phyloP scores from a whole-genome alignment of 2,329 filamentous ascomycete species.

The Bipolaris bicolor region DNA sequence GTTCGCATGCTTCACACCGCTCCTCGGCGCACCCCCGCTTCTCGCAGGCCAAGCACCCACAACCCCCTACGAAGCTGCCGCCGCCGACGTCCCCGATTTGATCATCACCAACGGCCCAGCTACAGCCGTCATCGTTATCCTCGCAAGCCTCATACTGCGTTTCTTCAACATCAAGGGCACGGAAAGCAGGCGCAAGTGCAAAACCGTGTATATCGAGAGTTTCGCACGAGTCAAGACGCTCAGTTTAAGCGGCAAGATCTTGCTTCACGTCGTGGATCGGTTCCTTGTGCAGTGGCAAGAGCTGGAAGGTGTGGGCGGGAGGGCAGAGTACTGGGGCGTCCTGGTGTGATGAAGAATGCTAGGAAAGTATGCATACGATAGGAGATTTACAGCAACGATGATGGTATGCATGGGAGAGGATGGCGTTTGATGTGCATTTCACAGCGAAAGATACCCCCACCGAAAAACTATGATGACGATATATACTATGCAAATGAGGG shows the following conservation, averaged over 20 bases:
- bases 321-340: constrained; percentile 54
- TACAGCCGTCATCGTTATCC: constrained; percentile 77
- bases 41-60: constrained; percentile 11
- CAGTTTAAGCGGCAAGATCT: constrained; percentile 81
- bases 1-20: constrained; percentile 63
- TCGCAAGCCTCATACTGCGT: constrained; percentile 63
- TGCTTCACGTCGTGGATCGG: constrained; percentile 74
- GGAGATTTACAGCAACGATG: neutral
- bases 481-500: neutral
- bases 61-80: constrained; percentile 22
- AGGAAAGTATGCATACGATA: neutral
- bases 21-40: constrained; percentile 51
- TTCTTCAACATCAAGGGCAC: constrained; percentile 54
- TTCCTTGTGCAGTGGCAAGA: constrained; percentile 83
- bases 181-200: constrained; percentile 61
- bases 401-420: neutral
- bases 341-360: constrained; percentile 34
- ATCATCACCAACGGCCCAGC: constrained; percentile 89
- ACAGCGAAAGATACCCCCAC: constrained; percentile 22
- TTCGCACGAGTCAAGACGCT: constrained; percentile 85
- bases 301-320: constrained; percentile 56
- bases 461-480: neutral
- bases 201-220: constrained; percentile 86
- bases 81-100: constrained; percentile 67
- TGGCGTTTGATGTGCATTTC: constrained; percentile 14